Percentiles rank a stretch among this genome's conserved stretches.
phyloP scores from a whole-genome alignment of 2,329 filamentous ascomycete genomes.

The Penicillium thymicola region DNA sequence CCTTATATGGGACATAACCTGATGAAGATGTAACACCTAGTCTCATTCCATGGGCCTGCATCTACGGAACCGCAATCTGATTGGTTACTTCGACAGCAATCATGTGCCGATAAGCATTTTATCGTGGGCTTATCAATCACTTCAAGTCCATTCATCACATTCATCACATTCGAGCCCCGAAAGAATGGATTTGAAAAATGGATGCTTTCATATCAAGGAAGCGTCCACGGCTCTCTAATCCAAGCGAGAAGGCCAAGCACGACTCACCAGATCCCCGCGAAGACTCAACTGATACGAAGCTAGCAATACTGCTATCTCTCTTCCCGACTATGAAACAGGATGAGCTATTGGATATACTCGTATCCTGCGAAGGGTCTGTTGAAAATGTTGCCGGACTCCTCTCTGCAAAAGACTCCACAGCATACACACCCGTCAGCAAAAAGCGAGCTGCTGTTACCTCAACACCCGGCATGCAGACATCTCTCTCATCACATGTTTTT shows the following conservation, averaged over 20 bases:
- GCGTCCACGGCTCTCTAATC: conserved; percentile 25
- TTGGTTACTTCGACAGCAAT: conserved; percentile 30
- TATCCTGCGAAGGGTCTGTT: conserved; percentile 75
- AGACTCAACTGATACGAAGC: conserved; percentile 83
- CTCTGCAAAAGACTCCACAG: conserved; percentile 18
- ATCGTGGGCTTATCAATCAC: conserved; percentile 7
- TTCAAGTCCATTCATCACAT: neutral
- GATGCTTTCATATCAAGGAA: conserved; percentile 42
- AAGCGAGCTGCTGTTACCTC: conserved; percentile 37
- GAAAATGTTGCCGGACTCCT: conserved; percentile 61
- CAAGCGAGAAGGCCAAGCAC: neutral
- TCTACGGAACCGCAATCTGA: conserved; percentile 12
- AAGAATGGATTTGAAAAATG: conserved; percentile 24
- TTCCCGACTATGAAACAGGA: conserved; percentile 63
- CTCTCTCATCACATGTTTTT: conserved; percentile 54
- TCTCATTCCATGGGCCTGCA: neutral
- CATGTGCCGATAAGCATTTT: conserved; percentile 28
- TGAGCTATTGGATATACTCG: conserved; percentile 70
- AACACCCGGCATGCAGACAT: conserved; percentile 59
- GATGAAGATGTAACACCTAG: neutral
- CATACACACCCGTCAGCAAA: conserved; percentile 15
- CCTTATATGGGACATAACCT: too few relatives aligned
- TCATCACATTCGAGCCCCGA: neutral
- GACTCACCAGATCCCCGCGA: conserved; percentile 47
- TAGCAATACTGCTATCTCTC: conserved; percentile 78